phyloP scores from a whole-genome alignment of 2,329 filamentous ascomycete genomes.

The Ilyonectria sp. region DNA sequence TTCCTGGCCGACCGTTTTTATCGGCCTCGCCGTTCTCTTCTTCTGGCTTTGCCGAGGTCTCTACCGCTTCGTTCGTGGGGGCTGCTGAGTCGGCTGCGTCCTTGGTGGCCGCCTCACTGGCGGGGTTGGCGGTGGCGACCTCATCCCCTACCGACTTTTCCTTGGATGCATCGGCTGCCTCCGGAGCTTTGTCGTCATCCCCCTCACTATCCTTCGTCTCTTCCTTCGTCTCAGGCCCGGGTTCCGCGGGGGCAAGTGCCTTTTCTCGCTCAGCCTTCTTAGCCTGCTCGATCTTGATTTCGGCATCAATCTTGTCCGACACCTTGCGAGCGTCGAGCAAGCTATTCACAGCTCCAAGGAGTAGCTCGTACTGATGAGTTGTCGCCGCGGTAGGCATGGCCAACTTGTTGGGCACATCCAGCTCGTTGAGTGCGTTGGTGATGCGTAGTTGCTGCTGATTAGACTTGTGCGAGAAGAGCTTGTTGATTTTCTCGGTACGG shows the following conservation, averaged over 20 bases:
- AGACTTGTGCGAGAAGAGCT: slow-evolving; percentile 83
- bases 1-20: slow-evolving; percentile 53
- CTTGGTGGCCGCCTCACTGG: slow-evolving; percentile 39
- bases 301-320: slow-evolving; percentile 81
- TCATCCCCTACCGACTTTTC: slow-evolving; percentile 44
- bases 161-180: slow-evolving; percentile 29
- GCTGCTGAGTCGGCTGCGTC: slow-evolving; percentile 29
- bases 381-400: slow-evolving; percentile 83
- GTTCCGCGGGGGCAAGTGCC: slow-evolving; percentile 40
- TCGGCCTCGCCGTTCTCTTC: slow-evolving; percentile 45
- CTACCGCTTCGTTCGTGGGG: slow-evolving; percentile 23
- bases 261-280: slow-evolving; percentile 70
- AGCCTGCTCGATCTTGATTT: slow-evolving; percentile 73
- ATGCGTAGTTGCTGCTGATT: slow-evolving; percentile 84
- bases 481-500: slow-evolving; percentile 86
- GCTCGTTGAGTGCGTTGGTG: slow-evolving; percentile 77
- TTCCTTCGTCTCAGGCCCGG: slow-evolving; percentile 37
- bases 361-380: slow-evolving; percentile 78
- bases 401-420: slow-evolving; percentile 79
- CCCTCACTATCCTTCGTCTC: slow-evolving; percentile 30
- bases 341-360: slow-evolving; percentile 77
- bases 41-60: slow-evolving; percentile 30
- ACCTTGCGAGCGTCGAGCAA: slow-evolving; percentile 83
- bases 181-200: slow-evolving; percentile 32
- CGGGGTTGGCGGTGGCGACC: slow-evolving; percentile 16